Evolutionary conservation across 306 rosid genomes (phyloP).

Genomic region (Fagus sylvatica): DNA sequence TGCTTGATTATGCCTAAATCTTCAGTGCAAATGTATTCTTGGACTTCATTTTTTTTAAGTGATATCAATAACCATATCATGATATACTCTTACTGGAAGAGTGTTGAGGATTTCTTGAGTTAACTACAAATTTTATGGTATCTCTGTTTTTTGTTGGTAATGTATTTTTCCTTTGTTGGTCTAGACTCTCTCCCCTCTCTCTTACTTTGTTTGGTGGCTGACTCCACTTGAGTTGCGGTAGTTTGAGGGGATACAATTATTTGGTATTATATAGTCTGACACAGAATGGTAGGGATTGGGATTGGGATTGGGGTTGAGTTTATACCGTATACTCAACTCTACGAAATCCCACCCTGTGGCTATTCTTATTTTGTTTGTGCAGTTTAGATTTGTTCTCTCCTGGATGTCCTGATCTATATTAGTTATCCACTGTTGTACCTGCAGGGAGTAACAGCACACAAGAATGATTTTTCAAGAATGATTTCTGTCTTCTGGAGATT

Average conservation of each 20-base stretch:
- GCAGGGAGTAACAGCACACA: constrained; percentile 65
- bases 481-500: constrained; percentile 86
- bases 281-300: background rate
- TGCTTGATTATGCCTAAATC: background rate
- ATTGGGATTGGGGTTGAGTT: background rate
- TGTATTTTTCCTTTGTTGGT: background rate
- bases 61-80: background rate
- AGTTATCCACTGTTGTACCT: background rate
- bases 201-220: background rate
- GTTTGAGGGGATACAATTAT: background rate
- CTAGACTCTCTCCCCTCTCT: background rate
- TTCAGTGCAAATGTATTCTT: background rate
- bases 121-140: background rate
- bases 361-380: background rate
- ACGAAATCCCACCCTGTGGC: background rate
- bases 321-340: constrained; percentile 8
- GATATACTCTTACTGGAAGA: background rate
- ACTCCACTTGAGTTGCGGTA: background rate
- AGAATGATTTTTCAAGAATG: constrained; percentile 82
- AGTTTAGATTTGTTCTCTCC: background rate
- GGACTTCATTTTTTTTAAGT: background rate
- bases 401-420: constrained; percentile 21
- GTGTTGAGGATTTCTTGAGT: background rate
- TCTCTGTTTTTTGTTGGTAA: background rate
- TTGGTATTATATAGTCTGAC: background rate